phyloP scores from a whole-genome alignment of 1,284 basidiomycete species.

The Ceratobasidium sp. region DNA sequence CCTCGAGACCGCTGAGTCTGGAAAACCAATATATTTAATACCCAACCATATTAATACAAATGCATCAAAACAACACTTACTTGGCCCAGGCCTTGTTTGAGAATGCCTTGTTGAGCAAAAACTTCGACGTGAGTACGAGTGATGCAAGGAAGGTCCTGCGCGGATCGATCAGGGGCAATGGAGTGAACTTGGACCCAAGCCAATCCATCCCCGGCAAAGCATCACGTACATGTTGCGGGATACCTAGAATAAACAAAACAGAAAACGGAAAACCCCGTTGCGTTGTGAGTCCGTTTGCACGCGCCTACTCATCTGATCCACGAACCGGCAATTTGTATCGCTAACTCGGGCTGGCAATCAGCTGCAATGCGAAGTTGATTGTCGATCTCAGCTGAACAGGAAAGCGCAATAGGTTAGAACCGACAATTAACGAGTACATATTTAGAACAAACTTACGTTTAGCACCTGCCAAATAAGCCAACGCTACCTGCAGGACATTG shows the following conservation, averaged over 20 bases:
- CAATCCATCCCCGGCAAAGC: conserved; percentile 7
- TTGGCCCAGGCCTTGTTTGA: conserved; percentile 50
- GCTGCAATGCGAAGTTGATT: conserved; percentile 18
- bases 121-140: conserved; percentile 89
- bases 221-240: conserved; percentile 16
- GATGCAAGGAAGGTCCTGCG: conserved; percentile 88
- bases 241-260: background rate
- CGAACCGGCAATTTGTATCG: conserved; percentile 29
- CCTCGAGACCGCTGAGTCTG: conserved; percentile 73
- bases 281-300: conserved; percentile 1
- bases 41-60: background rate
- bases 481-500: conserved; percentile 44
- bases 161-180: conserved; percentile 78
- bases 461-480: conserved; percentile 42
- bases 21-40: background rate
- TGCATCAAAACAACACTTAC: conserved; percentile 43
- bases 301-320: conserved; percentile 4
- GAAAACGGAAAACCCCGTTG: background rate
- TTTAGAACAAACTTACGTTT: background rate
- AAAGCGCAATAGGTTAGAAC: background rate
- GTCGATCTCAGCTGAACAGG: background rate
- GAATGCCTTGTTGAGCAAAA: conserved; percentile 82
- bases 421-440: too few relatives aligned
- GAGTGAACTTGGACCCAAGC: conserved; percentile 22
- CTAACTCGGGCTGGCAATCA: conserved; percentile 11